These are phyloP conservation scores for Nothophoma quercina DNA, from an alignment of 2,329 filamentous ascomycete species.

Conservation along the genomic window DNA sequence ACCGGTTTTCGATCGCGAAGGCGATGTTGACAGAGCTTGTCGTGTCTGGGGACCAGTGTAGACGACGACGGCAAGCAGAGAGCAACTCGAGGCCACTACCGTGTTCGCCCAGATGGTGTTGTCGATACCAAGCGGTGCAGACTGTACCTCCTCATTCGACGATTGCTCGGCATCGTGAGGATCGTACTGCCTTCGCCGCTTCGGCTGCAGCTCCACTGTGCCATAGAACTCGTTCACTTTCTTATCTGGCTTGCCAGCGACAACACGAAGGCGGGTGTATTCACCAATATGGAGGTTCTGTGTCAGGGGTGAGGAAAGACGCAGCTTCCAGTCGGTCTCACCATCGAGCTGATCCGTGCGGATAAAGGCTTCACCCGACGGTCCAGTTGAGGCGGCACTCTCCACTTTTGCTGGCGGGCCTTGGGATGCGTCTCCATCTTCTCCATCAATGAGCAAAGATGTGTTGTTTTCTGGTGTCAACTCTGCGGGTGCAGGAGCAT, in stretches of 20 bases:
- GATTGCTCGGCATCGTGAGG: slow-evolving; percentile 43
- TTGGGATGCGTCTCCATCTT: slow-evolving; percentile 16
- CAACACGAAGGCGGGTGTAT: slow-evolving; percentile 71
- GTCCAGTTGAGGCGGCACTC: slow-evolving; percentile 31
- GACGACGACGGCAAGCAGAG: slow-evolving; percentile 85
- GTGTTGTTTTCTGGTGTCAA: slow-evolving; percentile 5
- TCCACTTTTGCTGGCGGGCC: slow-evolving; percentile 26
- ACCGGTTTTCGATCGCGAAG: slow-evolving; percentile 92
- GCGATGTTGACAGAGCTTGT: slow-evolving; percentile 89
- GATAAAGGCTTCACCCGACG: slow-evolving; percentile 91
- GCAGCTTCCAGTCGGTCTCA: slow-evolving; percentile 98
- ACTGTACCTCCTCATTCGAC: slow-evolving; percentile 52
- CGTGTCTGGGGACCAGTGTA: slow-evolving; percentile 96
- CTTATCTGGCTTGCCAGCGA: slow-evolving; percentile 88
- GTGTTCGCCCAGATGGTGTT: slow-evolving; percentile 99
- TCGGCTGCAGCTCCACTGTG: slow-evolving; percentile 77
- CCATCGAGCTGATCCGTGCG: slow-evolving; percentile 96
- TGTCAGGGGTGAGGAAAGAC: slow-evolving; percentile 84
- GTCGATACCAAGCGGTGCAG: slow-evolving; percentile 84
- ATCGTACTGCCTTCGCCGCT: slow-evolving; percentile 58
- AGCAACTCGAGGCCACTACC: slow-evolving; percentile 90
- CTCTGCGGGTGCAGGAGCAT: slow-evolving; percentile 11
- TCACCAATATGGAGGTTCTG: slow-evolving; percentile 79
- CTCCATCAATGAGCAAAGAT: slow-evolving; percentile 31
- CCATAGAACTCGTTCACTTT: slow-evolving; percentile 95